Percentiles rank a stretch among this genome's conserved stretches.
These are phyloP conservation scores for Afroboletus lepidellus DNA, from an alignment of 1,284 basidiomycete genomes.

Conservation along the genomic window DNA sequence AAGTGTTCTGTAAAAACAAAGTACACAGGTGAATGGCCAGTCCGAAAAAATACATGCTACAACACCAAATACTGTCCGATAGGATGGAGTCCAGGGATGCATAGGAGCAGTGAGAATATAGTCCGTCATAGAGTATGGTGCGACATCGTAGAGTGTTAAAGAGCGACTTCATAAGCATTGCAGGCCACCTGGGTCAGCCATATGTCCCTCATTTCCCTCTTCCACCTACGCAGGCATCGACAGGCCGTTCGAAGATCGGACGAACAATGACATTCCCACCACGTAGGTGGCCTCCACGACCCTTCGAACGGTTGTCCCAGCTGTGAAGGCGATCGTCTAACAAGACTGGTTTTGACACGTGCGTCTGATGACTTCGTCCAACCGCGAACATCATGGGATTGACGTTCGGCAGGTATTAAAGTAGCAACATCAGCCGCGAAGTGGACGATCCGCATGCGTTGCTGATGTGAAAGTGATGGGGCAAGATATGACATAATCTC, in stretches of 20 bases:
- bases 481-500: slow-evolving; percentile 60
- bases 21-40: slow-evolving; percentile 3
- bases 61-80: slow-evolving; percentile 11
- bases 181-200: slow-evolving; percentile 33
- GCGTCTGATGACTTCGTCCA: slow-evolving; percentile 1
- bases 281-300: slow-evolving; percentile 30
- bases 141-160: slow-evolving; percentile 5
- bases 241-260: slow-evolving; percentile 14
- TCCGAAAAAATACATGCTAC: neutral
- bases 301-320: slow-evolving; percentile 22
- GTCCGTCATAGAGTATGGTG: slow-evolving; percentile 2
- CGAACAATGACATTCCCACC: slow-evolving; percentile 33
- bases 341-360: slow-evolving; percentile 7
- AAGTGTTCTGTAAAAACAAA: neutral
- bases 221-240: slow-evolving; percentile 28
- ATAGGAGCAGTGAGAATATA: neutral
- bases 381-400: neutral
- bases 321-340: slow-evolving; percentile 7
- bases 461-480: slow-evolving; percentile 54
- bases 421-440: slow-evolving; percentile 54
- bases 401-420: slow-evolving; percentile 41
- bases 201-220: slow-evolving; percentile 31
- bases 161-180: slow-evolving; percentile 20
- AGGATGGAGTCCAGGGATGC: neutral
- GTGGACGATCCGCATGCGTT: slow-evolving; percentile 53